Conservation (phyloP, 2,329 filamentous ascomycete species). For the Nothophaeocryptopus gaeumannii region DNA sequence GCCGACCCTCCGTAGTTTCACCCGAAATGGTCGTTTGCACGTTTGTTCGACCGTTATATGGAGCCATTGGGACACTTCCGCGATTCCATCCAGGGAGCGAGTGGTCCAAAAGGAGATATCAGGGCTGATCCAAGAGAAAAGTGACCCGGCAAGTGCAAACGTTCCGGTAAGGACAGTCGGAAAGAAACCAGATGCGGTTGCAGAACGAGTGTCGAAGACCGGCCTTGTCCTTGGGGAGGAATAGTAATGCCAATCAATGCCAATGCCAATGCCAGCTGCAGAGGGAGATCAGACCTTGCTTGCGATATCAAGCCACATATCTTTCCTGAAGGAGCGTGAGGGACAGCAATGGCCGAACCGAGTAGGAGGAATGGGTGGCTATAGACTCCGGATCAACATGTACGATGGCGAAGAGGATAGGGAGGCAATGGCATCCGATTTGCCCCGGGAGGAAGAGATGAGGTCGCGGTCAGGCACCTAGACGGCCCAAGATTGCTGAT, state of each 20-base stretch:
- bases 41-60: not conserved
- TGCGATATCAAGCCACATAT: constrained; percentile 11
- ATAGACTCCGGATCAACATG: constrained; percentile 5
- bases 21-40: constrained; percentile 1
- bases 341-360: not conserved
- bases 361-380: constrained; percentile 3
- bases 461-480: constrained; percentile 6
- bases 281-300: constrained; percentile 5
- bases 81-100: too few relatives aligned
- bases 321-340: constrained; percentile 1
- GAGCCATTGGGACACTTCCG: not conserved
- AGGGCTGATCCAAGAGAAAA: not conserved
- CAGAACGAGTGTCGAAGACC: constrained; percentile 5
- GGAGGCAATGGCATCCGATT: not conserved
- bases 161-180: constrained; percentile 7
- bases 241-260: not conserved
- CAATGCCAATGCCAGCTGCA: not conserved
- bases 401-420: not conserved
- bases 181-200: not conserved
- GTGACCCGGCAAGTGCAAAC: not conserved
- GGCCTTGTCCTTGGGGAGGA: constrained; percentile 1
- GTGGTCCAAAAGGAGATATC: too few relatives aligned
- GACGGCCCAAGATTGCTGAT: not conserved
- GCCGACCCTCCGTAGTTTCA: constrained; percentile 14
- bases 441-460: not conserved